Conservation (phyloP, 495 filamentous ascomycete genomes). For the Bombardia bombarda region DNA sequence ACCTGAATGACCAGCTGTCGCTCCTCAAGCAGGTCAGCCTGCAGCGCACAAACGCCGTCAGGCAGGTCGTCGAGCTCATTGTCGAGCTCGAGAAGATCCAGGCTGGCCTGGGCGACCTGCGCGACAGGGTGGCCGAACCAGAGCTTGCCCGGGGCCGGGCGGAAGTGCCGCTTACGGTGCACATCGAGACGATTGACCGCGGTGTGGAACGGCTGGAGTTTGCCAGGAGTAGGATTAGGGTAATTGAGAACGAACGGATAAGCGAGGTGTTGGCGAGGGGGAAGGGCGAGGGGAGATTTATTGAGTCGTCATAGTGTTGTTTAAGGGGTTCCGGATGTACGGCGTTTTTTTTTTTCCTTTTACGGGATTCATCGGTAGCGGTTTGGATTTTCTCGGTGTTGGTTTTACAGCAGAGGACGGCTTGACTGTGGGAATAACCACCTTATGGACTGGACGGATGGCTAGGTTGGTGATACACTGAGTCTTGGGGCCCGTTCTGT, state of each 20-base stretch:
- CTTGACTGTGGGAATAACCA: too few species aligned
- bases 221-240: conserved; percentile 45
- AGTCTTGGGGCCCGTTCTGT: too few species aligned
- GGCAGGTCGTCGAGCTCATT: conserved; percentile 51
- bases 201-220: conserved; percentile 58
- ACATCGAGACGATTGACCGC: conserved; percentile 60
- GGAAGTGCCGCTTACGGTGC: conserved; percentile 54
- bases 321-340: neutral
- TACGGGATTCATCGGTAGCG: neutral
- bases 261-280: conserved; percentile 41
- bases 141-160: conserved; percentile 35
- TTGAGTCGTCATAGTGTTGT: conserved; percentile 12
- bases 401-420: too few species aligned
- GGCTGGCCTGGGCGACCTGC: conserved; percentile 56
- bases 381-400: neutral
- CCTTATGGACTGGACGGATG: too few species aligned
- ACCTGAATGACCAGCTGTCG: conserved; percentile 47
- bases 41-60: conserved; percentile 52
- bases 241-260: conserved; percentile 50
- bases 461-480: too few species aligned
- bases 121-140: conserved; percentile 55
- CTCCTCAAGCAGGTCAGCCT: conserved; percentile 49
- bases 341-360: neutral
- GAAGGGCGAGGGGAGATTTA: conserved; percentile 17
- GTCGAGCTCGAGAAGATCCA: conserved; percentile 60